A percentile compares a stretch with the other conserved stretches of the same genome.
phyloP scores from a whole-genome alignment of 495 filamentous ascomycete species.

The Glonium stellatum region DNA sequence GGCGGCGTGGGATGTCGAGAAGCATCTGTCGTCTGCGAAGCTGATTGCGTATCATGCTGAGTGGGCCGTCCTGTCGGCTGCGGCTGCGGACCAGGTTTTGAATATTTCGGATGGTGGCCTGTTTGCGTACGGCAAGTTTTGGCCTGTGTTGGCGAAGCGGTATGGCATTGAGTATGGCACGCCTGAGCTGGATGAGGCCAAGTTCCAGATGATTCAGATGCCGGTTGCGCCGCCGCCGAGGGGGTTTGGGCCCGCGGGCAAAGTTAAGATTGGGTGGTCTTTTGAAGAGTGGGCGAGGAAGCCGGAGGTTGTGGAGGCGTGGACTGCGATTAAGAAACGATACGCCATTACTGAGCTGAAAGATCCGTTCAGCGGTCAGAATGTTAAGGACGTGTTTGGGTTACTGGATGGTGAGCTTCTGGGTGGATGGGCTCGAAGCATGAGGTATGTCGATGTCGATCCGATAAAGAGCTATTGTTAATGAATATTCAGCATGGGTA shows the following conservation, averaged over 20 bases:
- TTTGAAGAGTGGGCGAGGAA: neutral
- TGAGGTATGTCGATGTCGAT: neutral
- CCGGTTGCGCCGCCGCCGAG: neutral
- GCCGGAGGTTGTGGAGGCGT: neutral
- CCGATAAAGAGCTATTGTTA: neutral
- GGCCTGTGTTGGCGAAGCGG: neutral
- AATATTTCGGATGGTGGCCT: neutral
- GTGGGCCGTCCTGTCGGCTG: constrained; percentile 41
- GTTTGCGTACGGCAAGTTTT: neutral
- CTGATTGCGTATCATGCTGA: constrained; percentile 44
- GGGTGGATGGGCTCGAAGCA: constrained; percentile 12
- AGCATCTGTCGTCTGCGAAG: constrained; percentile 19
- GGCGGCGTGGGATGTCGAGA: neutral
- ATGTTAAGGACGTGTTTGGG: neutral
- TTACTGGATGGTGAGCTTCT: constrained; percentile 3
- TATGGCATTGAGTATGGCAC: neutral
- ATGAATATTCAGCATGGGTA: constrained; percentile 32
- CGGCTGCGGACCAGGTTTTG: constrained; percentile 33
- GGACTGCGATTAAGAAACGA: neutral
- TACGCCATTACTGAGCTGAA: neutral
- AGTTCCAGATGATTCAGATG: neutral
- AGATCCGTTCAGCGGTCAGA: neutral
- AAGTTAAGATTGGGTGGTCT: neutral
- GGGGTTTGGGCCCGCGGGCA: neutral
- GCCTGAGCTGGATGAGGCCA: neutral